These are phyloP conservation scores for Angomonas ambiguus DNA, from an alignment of 208 protist genomes.

Conservation along the genomic window DNA sequence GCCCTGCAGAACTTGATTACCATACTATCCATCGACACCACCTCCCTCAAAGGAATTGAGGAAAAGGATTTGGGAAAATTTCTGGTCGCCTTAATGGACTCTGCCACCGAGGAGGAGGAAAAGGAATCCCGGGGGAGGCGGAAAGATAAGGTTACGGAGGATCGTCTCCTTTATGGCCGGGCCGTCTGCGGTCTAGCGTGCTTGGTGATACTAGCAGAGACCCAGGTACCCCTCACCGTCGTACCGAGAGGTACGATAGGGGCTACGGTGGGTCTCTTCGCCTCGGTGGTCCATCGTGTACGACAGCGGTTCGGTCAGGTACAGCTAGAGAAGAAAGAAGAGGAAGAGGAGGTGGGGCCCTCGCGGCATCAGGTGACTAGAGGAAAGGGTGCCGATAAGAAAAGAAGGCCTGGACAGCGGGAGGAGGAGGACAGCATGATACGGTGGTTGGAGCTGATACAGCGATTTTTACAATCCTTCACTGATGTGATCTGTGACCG, in stretches of 20 bases:
- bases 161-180: neutral
- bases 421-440: conserved; percentile 4
- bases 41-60: conserved; percentile 34
- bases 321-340: conserved; percentile 9
- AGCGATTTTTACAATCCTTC: conserved; percentile 41
- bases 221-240: conserved; percentile 35
- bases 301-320: conserved; percentile 11
- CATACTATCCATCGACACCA: conserved; percentile 28
- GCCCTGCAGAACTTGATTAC: conserved; percentile 21
- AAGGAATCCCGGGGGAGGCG: neutral
- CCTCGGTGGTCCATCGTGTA: conserved; percentile 32
- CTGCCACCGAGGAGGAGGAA: neutral
- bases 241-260: conserved; percentile 42
- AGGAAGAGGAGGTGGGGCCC: neutral
- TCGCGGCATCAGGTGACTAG: too few relatives aligned
- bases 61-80: conserved; percentile 17
- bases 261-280: conserved; percentile 38
- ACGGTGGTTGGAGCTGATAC: conserved; percentile 52
- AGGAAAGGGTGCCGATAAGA: neutral
- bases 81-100: conserved; percentile 18
- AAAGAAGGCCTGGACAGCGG: neutral
- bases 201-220: conserved; percentile 44
- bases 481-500: conserved; percentile 34
- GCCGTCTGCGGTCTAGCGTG: conserved; percentile 37
- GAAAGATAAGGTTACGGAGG: neutral